These are phyloP conservation scores for Ceratocystis smalleyi DNA, from an alignment of 2,329 filamentous ascomycete species.

Conservation along the genomic window DNA sequence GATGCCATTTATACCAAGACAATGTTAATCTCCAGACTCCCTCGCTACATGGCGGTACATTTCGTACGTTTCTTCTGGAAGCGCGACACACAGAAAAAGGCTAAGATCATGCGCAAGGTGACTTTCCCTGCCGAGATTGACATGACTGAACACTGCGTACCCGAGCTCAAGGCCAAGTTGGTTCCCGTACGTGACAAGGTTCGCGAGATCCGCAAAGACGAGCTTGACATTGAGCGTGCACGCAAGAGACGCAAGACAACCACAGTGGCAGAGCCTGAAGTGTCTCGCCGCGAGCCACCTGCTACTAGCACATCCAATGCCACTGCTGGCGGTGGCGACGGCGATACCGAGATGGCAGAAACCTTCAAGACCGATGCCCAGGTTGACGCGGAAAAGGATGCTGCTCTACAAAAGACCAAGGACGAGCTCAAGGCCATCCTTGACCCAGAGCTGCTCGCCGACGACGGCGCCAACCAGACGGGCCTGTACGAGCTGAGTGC, in stretches of 20 bases:
- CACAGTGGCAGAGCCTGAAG: slow-evolving; percentile 31
- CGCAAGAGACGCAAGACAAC: slow-evolving; percentile 74
- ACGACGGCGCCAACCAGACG: slow-evolving; percentile 79
- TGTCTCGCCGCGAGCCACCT: slow-evolving; percentile 30
- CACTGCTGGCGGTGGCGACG: slow-evolving; percentile 53
- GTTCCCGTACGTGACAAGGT: slow-evolving; percentile 93
- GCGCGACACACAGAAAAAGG: slow-evolving; percentile 87
- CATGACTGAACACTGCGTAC: slow-evolving; percentile 86
- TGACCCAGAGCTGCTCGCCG: slow-evolving; percentile 54
- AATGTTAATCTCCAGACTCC: slow-evolving; percentile 75
- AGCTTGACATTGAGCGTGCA: slow-evolving; percentile 79
- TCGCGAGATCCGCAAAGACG: slow-evolving; percentile 84
- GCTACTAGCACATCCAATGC: slow-evolving; percentile 23
- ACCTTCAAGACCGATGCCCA: slow-evolving; percentile 88
- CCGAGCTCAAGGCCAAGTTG: slow-evolving; percentile 66
- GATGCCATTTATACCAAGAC: slow-evolving; percentile 79
- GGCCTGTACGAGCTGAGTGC: slow-evolving; percentile 89
- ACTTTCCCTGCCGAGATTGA: slow-evolving; percentile 90
- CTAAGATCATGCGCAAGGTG: slow-evolving; percentile 98
- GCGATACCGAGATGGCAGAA: slow-evolving; percentile 56
- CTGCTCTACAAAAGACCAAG: slow-evolving; percentile 62
- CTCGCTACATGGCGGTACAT: slow-evolving; percentile 91
- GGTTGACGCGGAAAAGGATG: slow-evolving; percentile 70
- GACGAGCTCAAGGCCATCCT: slow-evolving; percentile 73
- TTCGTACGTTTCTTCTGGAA: slow-evolving; percentile 99